Evolutionary conservation across 2,329 filamentous ascomycete genomes (phyloP).

Genomic region (Aotearoamyces nothofagi): DNA sequence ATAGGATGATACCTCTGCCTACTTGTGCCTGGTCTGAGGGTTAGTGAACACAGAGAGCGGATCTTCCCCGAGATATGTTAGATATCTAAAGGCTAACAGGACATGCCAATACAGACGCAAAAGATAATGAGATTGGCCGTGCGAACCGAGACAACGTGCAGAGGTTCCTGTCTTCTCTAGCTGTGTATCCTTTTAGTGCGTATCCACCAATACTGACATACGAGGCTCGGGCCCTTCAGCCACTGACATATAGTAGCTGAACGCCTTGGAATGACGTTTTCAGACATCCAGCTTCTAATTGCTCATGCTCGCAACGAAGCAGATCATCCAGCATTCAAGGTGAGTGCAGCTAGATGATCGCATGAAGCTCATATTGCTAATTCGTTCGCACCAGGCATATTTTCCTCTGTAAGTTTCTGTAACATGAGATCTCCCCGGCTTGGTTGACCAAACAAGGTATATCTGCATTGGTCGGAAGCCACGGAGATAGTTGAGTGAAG

Average conservation of each 20-base stretch:
- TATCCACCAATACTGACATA: no score
- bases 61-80: no score
- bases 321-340: slow-evolving; percentile 37
- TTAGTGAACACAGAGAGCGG: slow-evolving; percentile 29
- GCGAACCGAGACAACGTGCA: slow-evolving; percentile 39
- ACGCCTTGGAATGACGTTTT: slow-evolving; percentile 33
- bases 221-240: slow-evolving; percentile 7
- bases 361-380: no score
- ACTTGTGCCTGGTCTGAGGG: slow-evolving; percentile 56
- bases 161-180: slow-evolving; percentile 36
- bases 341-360: slow-evolving; percentile 23
- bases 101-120: slow-evolving; percentile 29
- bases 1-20: slow-evolving; percentile 47
- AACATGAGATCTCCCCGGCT: neutral
- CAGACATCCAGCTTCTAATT: slow-evolving; percentile 41
- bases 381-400: slow-evolving; percentile 30
- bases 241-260: slow-evolving; percentile 3
- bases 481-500: slow-evolving; percentile 10
- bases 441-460: slow-evolving; percentile 29
- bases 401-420: slow-evolving; percentile 40
- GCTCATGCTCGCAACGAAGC: slow-evolving; percentile 39
- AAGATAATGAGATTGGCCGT: slow-evolving; percentile 35
- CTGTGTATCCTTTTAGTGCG: slow-evolving; percentile 36
- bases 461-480: slow-evolving; percentile 48
- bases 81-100: no score